Percentiles rank a stretch among this genome's conserved stretches.
Conservation (phyloP, 495 filamentous ascomycete genomes). For the Cercophora samala region DNA sequence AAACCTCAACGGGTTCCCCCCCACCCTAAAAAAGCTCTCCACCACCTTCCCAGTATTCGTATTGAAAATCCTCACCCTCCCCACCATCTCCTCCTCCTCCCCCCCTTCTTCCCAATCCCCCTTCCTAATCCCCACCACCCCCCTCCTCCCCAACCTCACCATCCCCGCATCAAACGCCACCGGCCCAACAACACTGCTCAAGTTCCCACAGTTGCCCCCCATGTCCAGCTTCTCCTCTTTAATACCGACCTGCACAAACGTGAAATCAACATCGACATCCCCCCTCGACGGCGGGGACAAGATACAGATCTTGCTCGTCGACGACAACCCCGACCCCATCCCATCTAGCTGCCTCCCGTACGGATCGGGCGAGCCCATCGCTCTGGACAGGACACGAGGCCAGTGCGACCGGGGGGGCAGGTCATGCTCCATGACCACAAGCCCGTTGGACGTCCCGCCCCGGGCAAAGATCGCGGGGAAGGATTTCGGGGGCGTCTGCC, state of each 20-base stretch:
- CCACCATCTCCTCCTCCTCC: slow-evolving; percentile 22
- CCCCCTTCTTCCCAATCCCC: slow-evolving; percentile 32
- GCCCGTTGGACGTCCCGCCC: slow-evolving; percentile 67
- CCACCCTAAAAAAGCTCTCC: slow-evolving; percentile 46
- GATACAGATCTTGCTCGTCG: slow-evolving; percentile 68
- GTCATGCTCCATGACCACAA: slow-evolving; percentile 58
- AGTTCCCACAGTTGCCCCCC: slow-evolving; percentile 72
- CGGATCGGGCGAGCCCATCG: slow-evolving; percentile 66
- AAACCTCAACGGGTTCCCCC: slow-evolving; percentile 44
- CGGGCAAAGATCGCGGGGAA: slow-evolving; percentile 68
- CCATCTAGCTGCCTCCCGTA: slow-evolving; percentile 69
- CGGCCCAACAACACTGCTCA: slow-evolving; percentile 65
- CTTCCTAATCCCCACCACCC: slow-evolving; percentile 26
- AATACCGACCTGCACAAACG: slow-evolving; percentile 66
- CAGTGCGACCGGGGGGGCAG: slow-evolving; percentile 49
- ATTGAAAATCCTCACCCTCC: slow-evolving; percentile 41
- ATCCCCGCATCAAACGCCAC: slow-evolving; percentile 58
- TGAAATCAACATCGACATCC: slow-evolving; percentile 67
- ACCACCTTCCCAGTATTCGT: slow-evolving; percentile 50
- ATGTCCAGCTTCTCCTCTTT: slow-evolving; percentile 57
- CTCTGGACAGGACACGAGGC: slow-evolving; percentile 55
- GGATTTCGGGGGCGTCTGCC: slow-evolving; percentile 14
- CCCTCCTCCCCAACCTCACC: slow-evolving; percentile 40
- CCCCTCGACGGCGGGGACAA: slow-evolving; percentile 46
- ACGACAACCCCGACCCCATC: slow-evolving; percentile 66